Evolutionary conservation across 2,329 filamentous ascomycete genomes (phyloP), one percentile per base, ranked within the genome.

Genomic region (Diaporthe sp.): DNA sequence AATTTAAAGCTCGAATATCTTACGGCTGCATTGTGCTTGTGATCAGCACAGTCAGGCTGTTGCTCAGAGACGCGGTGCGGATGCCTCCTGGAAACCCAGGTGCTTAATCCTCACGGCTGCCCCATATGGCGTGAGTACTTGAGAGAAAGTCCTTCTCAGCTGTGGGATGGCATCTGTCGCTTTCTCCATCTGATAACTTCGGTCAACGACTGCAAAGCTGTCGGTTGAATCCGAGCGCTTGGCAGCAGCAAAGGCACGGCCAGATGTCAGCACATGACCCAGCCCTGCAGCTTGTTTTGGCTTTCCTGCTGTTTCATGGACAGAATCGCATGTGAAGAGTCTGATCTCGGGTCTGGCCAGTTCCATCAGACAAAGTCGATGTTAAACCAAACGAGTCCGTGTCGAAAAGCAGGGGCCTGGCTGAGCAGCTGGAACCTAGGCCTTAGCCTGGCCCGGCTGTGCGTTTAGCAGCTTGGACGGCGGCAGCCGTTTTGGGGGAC

Each of bases 291-390:
- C 25, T 49, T 34, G 28, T 4, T 34, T 49, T 31, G 42, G 28
- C 13, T 22, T 28, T 9, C 5, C 25, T 7, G n/a, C 15, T 25
- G 60, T 63, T 20, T 63, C n/a, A 6, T 22, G 15, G 20, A 44
- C 37, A 6, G 17, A 47, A 17, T 65, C 20, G 5, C 61, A 65
- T 49, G 61, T 65, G 61, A 65, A 31, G 20, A 13, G 61, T 65
- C 61, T 49, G 61, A 49, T 22, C 61, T 7, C 42, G 28, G 20
- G 61, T 34, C 61, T 65, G 61, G 61, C n/a, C 61, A 65, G 61
- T 12, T 44, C 42, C 9, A 22, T 22, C 0, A 4, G 20, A 49
- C 3, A 28, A 28, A 31, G n/a, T 7, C 8, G 1, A 49, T n/a
- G 61, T 65, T 25, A 15, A 65, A 49, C 9, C 25, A 65, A 22